Conservation (phyloP, 1,139 yeast species). For the Suhomyces coccinellae region DNA sequence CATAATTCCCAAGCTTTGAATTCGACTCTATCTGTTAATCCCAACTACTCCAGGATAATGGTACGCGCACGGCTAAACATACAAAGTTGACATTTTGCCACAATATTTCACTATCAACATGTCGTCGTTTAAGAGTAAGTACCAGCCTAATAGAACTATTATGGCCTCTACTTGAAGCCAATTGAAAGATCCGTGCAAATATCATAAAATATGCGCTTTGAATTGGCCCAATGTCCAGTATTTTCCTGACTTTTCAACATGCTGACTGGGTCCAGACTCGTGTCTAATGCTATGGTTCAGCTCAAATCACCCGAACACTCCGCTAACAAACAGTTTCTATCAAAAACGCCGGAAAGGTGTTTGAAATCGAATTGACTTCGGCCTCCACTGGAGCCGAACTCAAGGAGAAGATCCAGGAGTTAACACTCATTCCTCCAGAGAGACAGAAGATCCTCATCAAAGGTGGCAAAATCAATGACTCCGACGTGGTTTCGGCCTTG, state of each 20-base stretch:
- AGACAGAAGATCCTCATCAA: constrained; percentile 89
- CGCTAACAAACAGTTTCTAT: constrained; percentile 48
- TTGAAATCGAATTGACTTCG: constrained; percentile 62
- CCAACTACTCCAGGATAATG: not conserved
- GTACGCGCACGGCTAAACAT: constrained; percentile 8
- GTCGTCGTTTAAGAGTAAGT: constrained; percentile 12
- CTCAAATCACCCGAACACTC: not conserved
- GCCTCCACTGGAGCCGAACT: constrained; percentile 65
- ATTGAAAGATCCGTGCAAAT: too few relatives aligned
- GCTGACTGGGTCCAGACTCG: too few relatives aligned
- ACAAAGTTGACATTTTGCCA: constrained; percentile 8
- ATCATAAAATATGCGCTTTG: too few relatives aligned
- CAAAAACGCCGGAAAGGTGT: constrained; percentile 83
- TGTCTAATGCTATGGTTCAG: too few relatives aligned
- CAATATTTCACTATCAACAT: constrained; percentile 3
- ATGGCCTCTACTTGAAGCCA: not conserved
- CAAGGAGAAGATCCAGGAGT: constrained; percentile 66
- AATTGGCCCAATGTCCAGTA: too few relatives aligned
- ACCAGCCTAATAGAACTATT: not conserved
- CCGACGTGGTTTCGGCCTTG: constrained; percentile 49
- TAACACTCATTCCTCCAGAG: constrained; percentile 79
- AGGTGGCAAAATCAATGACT: constrained; percentile 84
- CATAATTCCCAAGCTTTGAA: too few relatives aligned
- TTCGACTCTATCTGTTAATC: not conserved
- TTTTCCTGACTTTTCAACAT: too few relatives aligned